Base-by-base conservation (phyloP, 108 stramenopile species). In the Conticribra weissflogii region DNA sequence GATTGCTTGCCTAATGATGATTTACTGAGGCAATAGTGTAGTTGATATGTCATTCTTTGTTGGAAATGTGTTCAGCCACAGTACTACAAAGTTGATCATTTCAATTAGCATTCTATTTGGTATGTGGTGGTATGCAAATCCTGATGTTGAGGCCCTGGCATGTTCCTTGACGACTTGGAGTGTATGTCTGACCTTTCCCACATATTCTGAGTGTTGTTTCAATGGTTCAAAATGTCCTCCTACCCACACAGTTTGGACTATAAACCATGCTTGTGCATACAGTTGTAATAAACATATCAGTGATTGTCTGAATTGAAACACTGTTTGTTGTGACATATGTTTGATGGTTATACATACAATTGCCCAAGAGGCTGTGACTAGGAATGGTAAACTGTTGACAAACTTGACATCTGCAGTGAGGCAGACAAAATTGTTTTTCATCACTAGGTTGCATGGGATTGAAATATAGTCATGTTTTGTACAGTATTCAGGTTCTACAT, bases 81-180 rank as follows among this genome's bases (percentile, higher is more conserved):
- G 44, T 0, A 64, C 63, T 17, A 61, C 59, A 27, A 54, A 24
- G 17, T 52, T 15, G 1, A 83, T 36, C 14, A 81, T 29, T 36
- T 59, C 51, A 24, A 50, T 48, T 0, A 76, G 16, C 61, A 87
- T 61, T 0, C 33, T 16, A 36, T 24, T 53, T 4, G 81, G 83
- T 4, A 82, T 9, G 19, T 16, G 1, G 1, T 28, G 9, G 53
- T 73, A 86, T 17, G 82, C 80, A 0, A 86, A 27, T 2, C 66
- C 57, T 21, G 74, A 59, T 25, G 58, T 57, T 15, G 36, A 31
- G 14, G 63, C 65, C 0, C 83, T 48, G 14, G 51, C 51, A 36
- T 78, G 54, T 59, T 84, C 83, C 34, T 87, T 87, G 58, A 80
- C 79, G 15, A 51, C 53, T 32, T 78, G 2, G 17, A 61, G 50